phyloP scores from a whole-genome alignment of 352 stramenopile species.

The Globisporangium radiosum region DNA sequence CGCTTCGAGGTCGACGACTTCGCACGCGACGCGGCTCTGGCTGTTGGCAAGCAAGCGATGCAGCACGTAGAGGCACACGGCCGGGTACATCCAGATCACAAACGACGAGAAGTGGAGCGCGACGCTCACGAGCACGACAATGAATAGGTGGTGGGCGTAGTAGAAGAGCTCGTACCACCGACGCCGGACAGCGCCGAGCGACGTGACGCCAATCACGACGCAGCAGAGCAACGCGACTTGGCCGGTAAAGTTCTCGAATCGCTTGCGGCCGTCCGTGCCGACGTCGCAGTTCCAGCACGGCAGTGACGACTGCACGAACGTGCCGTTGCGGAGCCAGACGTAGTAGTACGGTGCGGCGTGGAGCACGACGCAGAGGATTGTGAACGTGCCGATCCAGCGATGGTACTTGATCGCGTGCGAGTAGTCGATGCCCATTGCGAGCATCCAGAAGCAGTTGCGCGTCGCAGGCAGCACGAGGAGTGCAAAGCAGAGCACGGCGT shows the following conservation, averaged over 20 bases:
- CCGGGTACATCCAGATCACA: slow-evolving; percentile 82
- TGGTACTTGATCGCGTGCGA: slow-evolving; percentile 86
- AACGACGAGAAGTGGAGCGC: slow-evolving; percentile 74
- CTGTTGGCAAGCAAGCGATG: slow-evolving; percentile 68
- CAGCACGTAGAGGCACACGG: slow-evolving; percentile 75
- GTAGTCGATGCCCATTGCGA: slow-evolving; percentile 81
- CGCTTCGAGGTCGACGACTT: slow-evolving; percentile 77
- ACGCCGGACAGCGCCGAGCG: slow-evolving; percentile 63
- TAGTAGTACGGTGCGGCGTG: slow-evolving; percentile 77
- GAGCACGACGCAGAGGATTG: slow-evolving; percentile 48
- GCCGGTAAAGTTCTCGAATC: slow-evolving; percentile 71
- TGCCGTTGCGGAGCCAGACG: slow-evolving; percentile 47
- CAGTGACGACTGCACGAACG: slow-evolving; percentile 45
- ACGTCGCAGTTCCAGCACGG: slow-evolving; percentile 72
- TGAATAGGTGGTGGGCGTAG: slow-evolving; percentile 85
- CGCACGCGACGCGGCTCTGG: slow-evolving; percentile 62
- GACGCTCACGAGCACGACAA: slow-evolving; percentile 64
- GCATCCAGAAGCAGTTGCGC: slow-evolving; percentile 81
- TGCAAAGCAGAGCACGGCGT: slow-evolving; percentile 62
- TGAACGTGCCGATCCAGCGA: slow-evolving; percentile 76
- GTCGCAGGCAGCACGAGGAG: slow-evolving; percentile 56
- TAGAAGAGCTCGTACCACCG: slow-evolving; percentile 84
- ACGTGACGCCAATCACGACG: slow-evolving; percentile 71
- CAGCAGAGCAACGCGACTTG: slow-evolving; percentile 64
- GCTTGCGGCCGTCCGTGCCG: slow-evolving; percentile 47